Evolutionary conservation across 2,329 filamentous ascomycete genomes (phyloP), one percentile per base, ranked within the genome.

Genomic region (Aspergillus versicolor): DNA sequence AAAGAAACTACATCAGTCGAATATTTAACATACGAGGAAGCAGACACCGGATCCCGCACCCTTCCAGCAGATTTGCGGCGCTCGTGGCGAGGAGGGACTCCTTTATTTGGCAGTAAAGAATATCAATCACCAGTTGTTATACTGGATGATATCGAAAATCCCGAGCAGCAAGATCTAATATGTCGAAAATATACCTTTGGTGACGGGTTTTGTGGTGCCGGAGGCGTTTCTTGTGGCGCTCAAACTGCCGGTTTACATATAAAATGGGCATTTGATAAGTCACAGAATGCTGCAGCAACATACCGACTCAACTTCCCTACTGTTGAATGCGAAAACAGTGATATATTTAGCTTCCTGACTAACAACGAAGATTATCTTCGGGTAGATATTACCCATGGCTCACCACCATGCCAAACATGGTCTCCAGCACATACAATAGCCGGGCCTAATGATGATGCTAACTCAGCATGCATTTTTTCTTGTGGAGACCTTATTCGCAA

Each of bases 391-490:
- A 74, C 90, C 0, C 91, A 95, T 61, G 73, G 92, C 0, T 91
- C 88, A 0, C 90, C 89, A 0, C 90, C 91, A 0, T 95, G 91
- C 55, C 89, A 93, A 63, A 84, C 82, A 2, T 92, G 87, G 69
- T 92, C 89, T 0, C 84, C 85, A 0, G 88, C 87, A 0, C 87
- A 95, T 58, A 92, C 89, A 0, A 69, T 80, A 0, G 63, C 72
- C 0, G 65, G 83, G 0, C 76, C 76, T 6, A 80, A 86, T 21
- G 87, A 92, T 45, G 88, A 89, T 1, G 79, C 74, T 0, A 94
- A 95, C 63, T 85, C 84, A 0, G 84, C 85, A 1, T 75, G 80
- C 0, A 72, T 82, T 0, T 80, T 81, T 43, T 74, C 74, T 0
- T 69, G 81, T 0, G 73, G 77, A 1, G 71, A 81, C 3, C 70